These are phyloP conservation scores for Aspergillus tanneri DNA, from an alignment of 2,329 filamentous ascomycete species.

Conservation along the genomic window DNA sequence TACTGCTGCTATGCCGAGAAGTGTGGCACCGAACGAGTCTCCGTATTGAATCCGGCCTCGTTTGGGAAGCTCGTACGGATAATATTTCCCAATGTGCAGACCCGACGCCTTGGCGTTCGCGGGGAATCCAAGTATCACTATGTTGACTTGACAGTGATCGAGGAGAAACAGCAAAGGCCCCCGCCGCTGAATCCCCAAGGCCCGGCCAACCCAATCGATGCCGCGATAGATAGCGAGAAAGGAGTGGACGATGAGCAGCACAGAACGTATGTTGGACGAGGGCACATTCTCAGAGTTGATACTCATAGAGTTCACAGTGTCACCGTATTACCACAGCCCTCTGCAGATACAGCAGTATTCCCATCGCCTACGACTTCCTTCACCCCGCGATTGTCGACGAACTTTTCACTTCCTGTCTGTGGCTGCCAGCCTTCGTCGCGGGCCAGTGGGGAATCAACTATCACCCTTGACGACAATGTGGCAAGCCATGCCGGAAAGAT, in stretches of 20 bases:
- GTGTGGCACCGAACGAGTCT: conserved; percentile 90
- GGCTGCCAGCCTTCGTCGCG: conserved; percentile 31
- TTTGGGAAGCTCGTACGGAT: conserved; percentile 97
- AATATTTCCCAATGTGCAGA: conserved; percentile 92
- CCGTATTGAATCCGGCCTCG: conserved; percentile 91
- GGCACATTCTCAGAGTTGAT: background rate
- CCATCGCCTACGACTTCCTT: conserved; percentile 43
- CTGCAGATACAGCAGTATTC: conserved; percentile 40
- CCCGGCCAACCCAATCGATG: conserved; percentile 21
- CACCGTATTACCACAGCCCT: conserved; percentile 32
- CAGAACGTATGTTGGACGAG: conserved; percentile 28
- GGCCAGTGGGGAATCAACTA: conserved; percentile 29
- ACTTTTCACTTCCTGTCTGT: conserved; percentile 24
- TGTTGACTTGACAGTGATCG: conserved; percentile 50
- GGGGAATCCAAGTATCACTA: conserved; percentile 99
- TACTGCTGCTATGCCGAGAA: conserved; percentile 93
- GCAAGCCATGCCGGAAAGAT: conserved; percentile 38
- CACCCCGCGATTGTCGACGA: conserved; percentile 31
- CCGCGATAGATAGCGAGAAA: conserved; percentile 22
- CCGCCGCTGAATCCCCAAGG: conserved; percentile 27
- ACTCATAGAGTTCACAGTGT: conserved; percentile 25
- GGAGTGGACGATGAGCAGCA: conserved; percentile 29
- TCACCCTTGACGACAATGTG: conserved; percentile 41
- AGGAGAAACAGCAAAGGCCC: conserved; percentile 43
- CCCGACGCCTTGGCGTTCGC: conserved; percentile 82